phyloP scores from a whole-genome alignment of 1,284 basidiomycete genomes.

The Microbotryum lychnidis-dioicae region DNA sequence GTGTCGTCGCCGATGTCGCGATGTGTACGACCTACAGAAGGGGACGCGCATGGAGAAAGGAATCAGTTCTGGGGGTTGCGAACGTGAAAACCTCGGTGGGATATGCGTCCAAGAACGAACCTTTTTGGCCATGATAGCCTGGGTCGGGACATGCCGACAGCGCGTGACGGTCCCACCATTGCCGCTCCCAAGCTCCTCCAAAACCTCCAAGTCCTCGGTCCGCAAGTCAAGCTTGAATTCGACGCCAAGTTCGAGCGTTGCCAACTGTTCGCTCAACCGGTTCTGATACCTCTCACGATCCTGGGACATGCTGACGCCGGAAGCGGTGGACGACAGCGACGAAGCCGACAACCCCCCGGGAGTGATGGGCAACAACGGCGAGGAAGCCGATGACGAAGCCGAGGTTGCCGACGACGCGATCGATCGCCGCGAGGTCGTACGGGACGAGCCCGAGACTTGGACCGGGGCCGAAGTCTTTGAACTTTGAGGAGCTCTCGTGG shows the following conservation, averaged over 20 bases:
- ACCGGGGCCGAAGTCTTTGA: conserved; percentile 6
- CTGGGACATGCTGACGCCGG: background rate
- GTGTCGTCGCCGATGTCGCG: conserved; percentile 91
- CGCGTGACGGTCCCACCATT: conserved; percentile 96
- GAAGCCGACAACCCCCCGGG: conserved; percentile 8
- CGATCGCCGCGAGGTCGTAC: conserved; percentile 1
- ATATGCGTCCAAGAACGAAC: conserved; percentile 41
- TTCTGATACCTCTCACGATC: conserved; percentile 10
- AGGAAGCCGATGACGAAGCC: background rate
- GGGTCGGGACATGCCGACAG: conserved; percentile 84
- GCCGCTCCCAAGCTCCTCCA: conserved; percentile 87
- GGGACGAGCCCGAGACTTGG: conserved; percentile 16
- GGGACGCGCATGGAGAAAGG: background rate
- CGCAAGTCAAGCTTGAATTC: conserved; percentile 43
- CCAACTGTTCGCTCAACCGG: conserved; percentile 27
- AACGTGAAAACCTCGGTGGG: background rate
- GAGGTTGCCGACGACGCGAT: background rate
- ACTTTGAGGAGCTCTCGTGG: background rate
- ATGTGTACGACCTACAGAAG: conserved; percentile 78
- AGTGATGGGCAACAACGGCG: conserved; percentile 19
- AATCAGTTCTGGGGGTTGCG: background rate
- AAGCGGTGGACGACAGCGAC: background rate
- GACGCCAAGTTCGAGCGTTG: conserved; percentile 41
- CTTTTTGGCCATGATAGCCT: conserved; percentile 90
- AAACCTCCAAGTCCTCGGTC: conserved; percentile 49